A percentile compares a stretch with the other conserved stretches of the same genome.
Conservation (phyloP, 345 rosid species). For the Cardamine occulta region DNA sequence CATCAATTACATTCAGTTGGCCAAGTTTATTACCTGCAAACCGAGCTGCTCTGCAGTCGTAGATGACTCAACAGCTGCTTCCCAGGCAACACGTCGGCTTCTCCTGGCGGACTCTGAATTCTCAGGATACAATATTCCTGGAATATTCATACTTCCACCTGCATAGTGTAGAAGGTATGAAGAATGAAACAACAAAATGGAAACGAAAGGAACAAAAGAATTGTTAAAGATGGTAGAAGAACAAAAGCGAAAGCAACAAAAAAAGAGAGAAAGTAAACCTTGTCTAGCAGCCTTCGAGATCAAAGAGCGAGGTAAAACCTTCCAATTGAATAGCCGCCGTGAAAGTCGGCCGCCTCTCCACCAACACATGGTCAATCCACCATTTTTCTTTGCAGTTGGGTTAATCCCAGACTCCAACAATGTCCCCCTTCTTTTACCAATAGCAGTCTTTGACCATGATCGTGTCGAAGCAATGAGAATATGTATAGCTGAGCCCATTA, state of each 20-base stretch:
- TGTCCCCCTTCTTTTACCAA: conserved; percentile 66
- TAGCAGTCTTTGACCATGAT: conserved; percentile 64
- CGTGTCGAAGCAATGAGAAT: conserved; percentile 59
- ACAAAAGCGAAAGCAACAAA: conserved; percentile 23
- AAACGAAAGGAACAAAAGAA: conserved; percentile 28
- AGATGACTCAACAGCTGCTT: conserved; percentile 92
- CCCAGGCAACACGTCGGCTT: conserved; percentile 79
- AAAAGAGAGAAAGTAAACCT: conserved; percentile 60
- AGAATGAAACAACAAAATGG: conserved; percentile 40
- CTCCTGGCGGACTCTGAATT: conserved; percentile 85
- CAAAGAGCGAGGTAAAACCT: conserved; percentile 69
- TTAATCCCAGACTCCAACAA: conserved; percentile 54
- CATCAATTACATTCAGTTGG: conserved; percentile 21
- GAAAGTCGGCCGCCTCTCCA: conserved; percentile 96
- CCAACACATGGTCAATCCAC: conserved; percentile 79
- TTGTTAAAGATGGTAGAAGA: conserved; percentile 11
- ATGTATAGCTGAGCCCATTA: conserved; percentile 80
- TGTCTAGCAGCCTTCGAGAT: conserved; percentile 87
- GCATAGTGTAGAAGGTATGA: conserved; percentile 54
- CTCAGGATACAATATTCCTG: conserved; percentile 84
- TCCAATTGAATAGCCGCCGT: conserved; percentile 80
- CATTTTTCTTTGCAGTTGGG: conserved; percentile 56
- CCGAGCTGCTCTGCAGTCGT: conserved; percentile 83
- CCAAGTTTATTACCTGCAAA: conserved; percentile 59
- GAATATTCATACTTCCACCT: conserved; percentile 77